Evolutionary conservation across 192 early-diverging fungal species (phyloP), one percentile per base, ranked within the genome.

Genomic region (Coemansia javaensis): DNA sequence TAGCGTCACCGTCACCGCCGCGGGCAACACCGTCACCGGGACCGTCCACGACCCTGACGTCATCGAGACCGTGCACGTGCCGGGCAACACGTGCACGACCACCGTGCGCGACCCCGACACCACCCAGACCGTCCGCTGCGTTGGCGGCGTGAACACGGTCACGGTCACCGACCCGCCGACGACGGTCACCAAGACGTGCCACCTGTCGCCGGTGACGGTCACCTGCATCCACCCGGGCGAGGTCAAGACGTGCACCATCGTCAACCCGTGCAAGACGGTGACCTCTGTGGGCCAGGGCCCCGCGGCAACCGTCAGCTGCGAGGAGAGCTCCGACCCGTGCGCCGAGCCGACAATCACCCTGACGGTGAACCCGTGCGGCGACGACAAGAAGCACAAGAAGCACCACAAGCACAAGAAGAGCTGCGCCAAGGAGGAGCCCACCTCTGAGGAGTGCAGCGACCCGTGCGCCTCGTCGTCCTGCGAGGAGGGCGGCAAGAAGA

Each of bases 361-460:
- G 50, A 70, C 66, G 8, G 66, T 70, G 34, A 63, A 59, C 50
- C 66, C 66, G 15, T 70, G 55, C 42, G 59, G n/a, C n/a, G n/a
- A n/a, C n/a, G n/a, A 63, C n/a, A 47, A 53, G 15, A 40, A 53
- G 39, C 33, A 60, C 36, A 56, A 62, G 53, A 52, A 62, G 50
- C 47, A 53, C 54, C 23, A 23, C 31, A 66, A 53, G 55, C 33
- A 38, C 50, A 47, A 40, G 50, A 56, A 39, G 32, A 20, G 38
- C 40, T 25, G 24, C 44, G 32, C 32, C 13, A 21, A 39, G 27
- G 15, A 40, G 32, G 52, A 55, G 31, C 37, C 39, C 56, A 32
- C 31, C 23, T 30, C 49, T 24, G 39, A 63, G 47, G 55, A 57
- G 54, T 25, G 34, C 46, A 25, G 49, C 24, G 39, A 51, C 31